phyloP scores from a whole-genome alignment of 2,329 filamentous ascomycete genomes.

The Colletotrichum sp. region DNA sequence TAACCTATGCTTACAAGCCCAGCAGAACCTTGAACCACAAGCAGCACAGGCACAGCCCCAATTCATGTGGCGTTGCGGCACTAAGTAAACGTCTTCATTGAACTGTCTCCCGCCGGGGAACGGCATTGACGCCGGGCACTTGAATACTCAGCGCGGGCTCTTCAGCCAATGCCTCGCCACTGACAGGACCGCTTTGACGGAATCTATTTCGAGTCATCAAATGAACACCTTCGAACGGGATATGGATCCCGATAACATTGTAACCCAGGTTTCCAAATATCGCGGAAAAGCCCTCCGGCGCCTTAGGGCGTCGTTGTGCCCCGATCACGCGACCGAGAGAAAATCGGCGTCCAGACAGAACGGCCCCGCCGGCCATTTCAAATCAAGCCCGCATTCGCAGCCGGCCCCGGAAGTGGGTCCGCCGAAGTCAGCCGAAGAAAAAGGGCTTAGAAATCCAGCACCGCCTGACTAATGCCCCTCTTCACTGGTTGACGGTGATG shows the following conservation, averaged over 20 bases:
- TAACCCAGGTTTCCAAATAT: not conserved
- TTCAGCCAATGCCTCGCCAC: fast-evolving
- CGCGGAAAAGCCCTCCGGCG: not conserved
- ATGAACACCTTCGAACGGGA: not conserved
- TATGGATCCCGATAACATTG: not conserved
- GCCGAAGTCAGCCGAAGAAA: not conserved
- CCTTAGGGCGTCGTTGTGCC: not conserved
- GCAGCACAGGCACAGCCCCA: not conserved
- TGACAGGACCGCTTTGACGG: not conserved
- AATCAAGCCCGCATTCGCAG: not conserved
- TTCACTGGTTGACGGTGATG: not conserved
- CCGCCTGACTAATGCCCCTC: constrained; percentile 2
- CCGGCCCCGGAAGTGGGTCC: not conserved
- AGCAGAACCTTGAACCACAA: not conserved
- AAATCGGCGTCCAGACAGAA: not conserved
- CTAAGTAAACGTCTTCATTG: not conserved
- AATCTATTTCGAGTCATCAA: not conserved
- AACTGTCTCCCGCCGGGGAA: not conserved
- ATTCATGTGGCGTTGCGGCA: not conserved
- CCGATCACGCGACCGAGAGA: not conserved
- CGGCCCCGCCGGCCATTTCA: not conserved
- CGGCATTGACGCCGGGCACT: no score
- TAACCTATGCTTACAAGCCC: no score
- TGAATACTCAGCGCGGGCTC: not conserved
- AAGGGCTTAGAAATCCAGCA: constrained; percentile 10